Evolutionary conservation across 768 basidiomycete species (phyloP).

Genomic region (Austroboletus festivus): DNA sequence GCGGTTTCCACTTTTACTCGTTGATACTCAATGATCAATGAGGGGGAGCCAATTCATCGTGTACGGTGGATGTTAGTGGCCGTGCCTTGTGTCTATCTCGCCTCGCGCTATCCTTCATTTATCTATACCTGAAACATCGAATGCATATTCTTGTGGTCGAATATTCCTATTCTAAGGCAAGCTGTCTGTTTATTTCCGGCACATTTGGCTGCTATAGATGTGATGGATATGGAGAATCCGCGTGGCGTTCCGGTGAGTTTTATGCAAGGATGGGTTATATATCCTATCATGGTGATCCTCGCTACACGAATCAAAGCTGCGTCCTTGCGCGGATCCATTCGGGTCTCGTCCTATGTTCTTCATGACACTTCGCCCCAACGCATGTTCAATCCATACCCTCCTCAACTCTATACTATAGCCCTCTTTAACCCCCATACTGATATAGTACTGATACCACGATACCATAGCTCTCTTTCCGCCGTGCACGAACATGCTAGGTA

Average conservation of each 20-base stretch:
- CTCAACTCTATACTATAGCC: neutral
- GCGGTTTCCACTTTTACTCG: conserved; percentile 71
- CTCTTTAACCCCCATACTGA: neutral
- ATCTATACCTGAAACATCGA: conserved; percentile 27
- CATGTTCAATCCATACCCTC: neutral
- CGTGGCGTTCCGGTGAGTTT: conserved; percentile 9
- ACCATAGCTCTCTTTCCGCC: neutral
- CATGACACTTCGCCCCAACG: conserved; percentile 10
- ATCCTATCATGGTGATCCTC: conserved; percentile 23
- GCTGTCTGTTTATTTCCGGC: conserved; percentile 8
- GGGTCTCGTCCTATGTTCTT: conserved; percentile 5
- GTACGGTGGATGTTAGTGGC: conserved; percentile 16
- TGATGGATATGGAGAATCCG: conserved; percentile 11
- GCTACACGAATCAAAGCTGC: conserved; percentile 5
- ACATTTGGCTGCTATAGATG: conserved; percentile 1
- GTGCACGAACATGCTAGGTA: conserved; percentile 16
- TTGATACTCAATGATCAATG: conserved; percentile 38
- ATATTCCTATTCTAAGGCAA: conserved; percentile 13
- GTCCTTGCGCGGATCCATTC: conserved; percentile 4
- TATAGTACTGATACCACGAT: neutral
- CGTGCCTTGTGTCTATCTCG: conserved; percentile 14
- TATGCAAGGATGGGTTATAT: conserved; percentile 15
- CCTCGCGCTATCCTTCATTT: conserved; percentile 27
- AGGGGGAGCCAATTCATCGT: conserved; percentile 13
- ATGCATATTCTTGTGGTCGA: conserved; percentile 13